phyloP scores from a whole-genome alignment of 2,329 filamentous ascomycete species.

The Hymenoscyphus linearis region DNA sequence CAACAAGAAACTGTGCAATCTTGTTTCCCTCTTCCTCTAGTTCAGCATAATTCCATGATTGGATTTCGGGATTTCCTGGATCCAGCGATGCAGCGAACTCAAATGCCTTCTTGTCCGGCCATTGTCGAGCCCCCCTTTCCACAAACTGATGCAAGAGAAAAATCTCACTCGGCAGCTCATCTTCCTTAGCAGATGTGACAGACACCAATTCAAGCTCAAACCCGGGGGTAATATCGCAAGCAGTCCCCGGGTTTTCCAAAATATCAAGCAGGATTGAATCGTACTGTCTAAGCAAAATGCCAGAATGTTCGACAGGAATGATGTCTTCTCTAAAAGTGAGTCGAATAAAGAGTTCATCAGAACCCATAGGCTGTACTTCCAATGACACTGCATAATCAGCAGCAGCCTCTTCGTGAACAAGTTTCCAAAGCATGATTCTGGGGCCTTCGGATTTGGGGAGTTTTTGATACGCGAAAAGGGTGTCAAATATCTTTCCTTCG shows the following conservation, averaged over 20 bases:
- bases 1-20: slow-evolving; percentile 60
- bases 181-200: slow-evolving; percentile 55
- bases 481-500: slow-evolving; percentile 70
- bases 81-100: slow-evolving; percentile 65
- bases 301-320: slow-evolving; percentile 64
- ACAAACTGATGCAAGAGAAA: slow-evolving; percentile 72
- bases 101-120: slow-evolving; percentile 61
- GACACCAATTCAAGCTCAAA: slow-evolving; percentile 49
- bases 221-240: slow-evolving; percentile 21
- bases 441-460: slow-evolving; percentile 28
- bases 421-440: slow-evolving; percentile 45
- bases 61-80: slow-evolving; percentile 39
- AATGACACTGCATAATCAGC: slow-evolving; percentile 78
- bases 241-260: slow-evolving; percentile 42
- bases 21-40: slow-evolving; percentile 67
- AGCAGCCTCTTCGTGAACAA: slow-evolving; percentile 60
- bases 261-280: slow-evolving; percentile 60
- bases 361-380: slow-evolving; percentile 59
- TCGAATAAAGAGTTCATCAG: slow-evolving; percentile 51
- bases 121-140: slow-evolving; percentile 51
- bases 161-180: slow-evolving; percentile 50
- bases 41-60: slow-evolving; percentile 68
- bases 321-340: slow-evolving; percentile 61
- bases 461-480: slow-evolving; percentile 79
- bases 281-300: slow-evolving; percentile 64